Evolutionary conservation across 2,329 filamentous ascomycete genomes (phyloP).

Genomic region (Thielaviopsis ethacetica): DNA sequence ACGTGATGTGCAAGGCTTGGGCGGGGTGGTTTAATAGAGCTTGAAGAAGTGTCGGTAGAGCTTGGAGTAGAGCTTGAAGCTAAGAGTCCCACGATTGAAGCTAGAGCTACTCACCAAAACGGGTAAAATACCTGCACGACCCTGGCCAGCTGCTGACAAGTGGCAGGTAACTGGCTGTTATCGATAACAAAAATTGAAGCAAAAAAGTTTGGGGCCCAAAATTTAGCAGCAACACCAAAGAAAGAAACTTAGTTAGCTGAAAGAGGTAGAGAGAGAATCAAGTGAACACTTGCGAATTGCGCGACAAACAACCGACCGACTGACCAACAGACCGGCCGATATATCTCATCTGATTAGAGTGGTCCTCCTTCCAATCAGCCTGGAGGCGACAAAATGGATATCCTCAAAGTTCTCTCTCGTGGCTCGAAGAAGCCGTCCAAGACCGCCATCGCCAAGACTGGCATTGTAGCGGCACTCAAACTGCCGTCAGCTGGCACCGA

Average conservation of each 20-base stretch:
- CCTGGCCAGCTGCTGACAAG: background rate
- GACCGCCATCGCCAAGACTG: conserved; percentile 16
- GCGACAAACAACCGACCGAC: too few species aligned
- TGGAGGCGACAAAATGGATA: conserved; percentile 38
- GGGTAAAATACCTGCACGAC: background rate
- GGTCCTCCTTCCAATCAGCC: too few species aligned
- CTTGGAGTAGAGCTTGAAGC: too few species aligned
- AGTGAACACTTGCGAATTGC: too few species aligned
- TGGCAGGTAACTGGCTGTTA: background rate
- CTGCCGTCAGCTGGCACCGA: conserved; percentile 49
- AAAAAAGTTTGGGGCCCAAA: conserved; percentile 1
- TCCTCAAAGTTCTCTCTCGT: conserved; percentile 55
- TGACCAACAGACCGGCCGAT: too few species aligned
- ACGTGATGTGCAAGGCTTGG: too few species aligned
- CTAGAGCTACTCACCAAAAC: background rate
- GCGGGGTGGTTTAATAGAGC: too few species aligned
- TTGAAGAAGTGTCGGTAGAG: too few species aligned
- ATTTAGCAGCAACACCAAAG: background rate
- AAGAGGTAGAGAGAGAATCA: too few species aligned
- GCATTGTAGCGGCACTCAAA: conserved; percentile 22
- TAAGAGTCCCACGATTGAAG: too few species aligned
- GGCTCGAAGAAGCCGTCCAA: conserved; percentile 43
- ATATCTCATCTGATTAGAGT: too few species aligned
- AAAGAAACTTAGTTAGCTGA: too few species aligned
- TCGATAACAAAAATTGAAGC: conserved; percentile 7